Evolutionary conservation across 257 asterid genomes (phyloP), one percentile per base, ranked within the genome.

Genomic region (Gentiana straminea): DNA sequence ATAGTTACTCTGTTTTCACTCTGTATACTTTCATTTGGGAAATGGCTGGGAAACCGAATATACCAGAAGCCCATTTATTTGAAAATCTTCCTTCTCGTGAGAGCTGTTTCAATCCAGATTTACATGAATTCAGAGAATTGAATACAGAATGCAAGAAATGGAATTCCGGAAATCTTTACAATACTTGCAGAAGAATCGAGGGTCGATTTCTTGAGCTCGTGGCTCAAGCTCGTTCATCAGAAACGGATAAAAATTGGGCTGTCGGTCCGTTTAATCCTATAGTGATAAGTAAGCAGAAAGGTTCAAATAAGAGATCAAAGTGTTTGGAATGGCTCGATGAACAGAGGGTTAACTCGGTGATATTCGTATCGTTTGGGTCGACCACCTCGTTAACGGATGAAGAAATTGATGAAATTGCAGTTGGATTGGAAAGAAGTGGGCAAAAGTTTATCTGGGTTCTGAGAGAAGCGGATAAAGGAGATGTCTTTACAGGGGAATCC

Each of bases 1-100:
- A 74, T 0, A 75, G 90, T 36, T 8, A 63, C 3, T 75, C 90
- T 0, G 75, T 81, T 4, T 69, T 83, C 50, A 2, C 67, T 0
- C 3, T 59, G 1, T 74, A 59, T 35, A 37, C 67, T 0, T 61
- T 60, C 46, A 0, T 2, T 4, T 71, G 74, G 73, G 77, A 76
- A 6, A 35, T 33, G 4, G 51, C 8, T 0, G 68, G 68, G 24
- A 69, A 49, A 35, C 76, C 75, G 0, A 50, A 24, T 33, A 55
- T 63, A 2, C 57, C 43, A 12, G 63, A 60, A 15, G 72, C 62
- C 3, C 49, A 38, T 39, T 33, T 47, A 1, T 49, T 62, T 24
- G 46, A 65, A 12, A 47, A 50, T 36, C 57, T 61, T n/a, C 58
- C 51, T 4, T 13, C 58, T 2, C 15, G 1, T 0, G 45, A 62